Base-by-base conservation (phyloP, 2,329 filamentous ascomycete genomes). In the Penicillium sp. region DNA sequence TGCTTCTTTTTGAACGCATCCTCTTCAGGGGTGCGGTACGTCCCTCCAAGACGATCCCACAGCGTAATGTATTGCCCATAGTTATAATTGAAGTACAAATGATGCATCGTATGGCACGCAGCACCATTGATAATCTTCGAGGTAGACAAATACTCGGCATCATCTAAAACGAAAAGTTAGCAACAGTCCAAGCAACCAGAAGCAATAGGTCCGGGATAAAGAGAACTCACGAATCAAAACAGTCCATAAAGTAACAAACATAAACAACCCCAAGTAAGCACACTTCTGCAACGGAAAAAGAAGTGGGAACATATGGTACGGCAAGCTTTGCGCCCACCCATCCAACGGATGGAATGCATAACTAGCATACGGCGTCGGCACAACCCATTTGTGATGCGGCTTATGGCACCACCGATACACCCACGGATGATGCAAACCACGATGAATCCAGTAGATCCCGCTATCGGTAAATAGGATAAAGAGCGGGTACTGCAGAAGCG, bases 371-470 rank as follows among this genome's bases (percentile, higher is more conserved):
- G 93, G 93, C 0, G 91, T 96, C 8, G 93, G 92, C 88, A 97
- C 94, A 76, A 97, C 96, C 93, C 93, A 97, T 81, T 96, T 97
- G 85, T 97, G 93, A 77, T 97, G 93, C 60, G 91, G 88, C 83
- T 97, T 97, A 83, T 97, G 93, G 45, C 97, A 82, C 65, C 80
- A 81, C 79, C 92, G 94, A 83, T 97, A 97, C 62, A 94, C 69
- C 31, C 75, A 69, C 5, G 89, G 89, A 73, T 91, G 86, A 76
- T 96, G 92, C 57, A 94, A 82, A 48, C 84, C 87, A 48, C 91
- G 88, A 77, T 96, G 92, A 68, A 95, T 93, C 83, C 89, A 90
- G 82, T 96, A 96, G 77, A 96, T 92, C 73, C 82, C 85, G 70
- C 87, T 88, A 74, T 96, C 92, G 74, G 91, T 96, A 73, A 96